Conservation (phyloP, 441 rosid species). For the Rhodomyrtus psidioides region DNA sequence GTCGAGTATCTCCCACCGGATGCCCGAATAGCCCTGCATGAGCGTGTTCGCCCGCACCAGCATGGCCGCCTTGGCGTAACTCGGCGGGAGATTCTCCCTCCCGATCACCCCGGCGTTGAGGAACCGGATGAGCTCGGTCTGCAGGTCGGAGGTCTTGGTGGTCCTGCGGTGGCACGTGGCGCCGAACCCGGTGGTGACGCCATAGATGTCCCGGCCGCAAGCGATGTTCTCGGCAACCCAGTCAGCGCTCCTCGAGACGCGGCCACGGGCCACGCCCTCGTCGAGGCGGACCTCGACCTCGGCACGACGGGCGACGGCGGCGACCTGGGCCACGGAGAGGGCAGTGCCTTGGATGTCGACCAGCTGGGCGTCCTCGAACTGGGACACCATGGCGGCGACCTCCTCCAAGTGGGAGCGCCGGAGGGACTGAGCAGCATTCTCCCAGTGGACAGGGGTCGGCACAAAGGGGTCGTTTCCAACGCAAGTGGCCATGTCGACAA, state of each 20-base stretch:
- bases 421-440: conserved; percentile 25
- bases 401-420: conserved; percentile 21
- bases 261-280: conserved; percentile 17
- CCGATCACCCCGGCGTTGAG: conserved; percentile 33
- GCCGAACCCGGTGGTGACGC: conserved; percentile 39
- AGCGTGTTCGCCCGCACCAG: conserved; percentile 21
- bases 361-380: conserved; percentile 11
- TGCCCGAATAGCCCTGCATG: conserved; percentile 33
- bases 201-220: conserved; percentile 31
- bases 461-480: background rate
- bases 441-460: conserved; percentile 10
- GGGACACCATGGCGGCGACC: conserved; percentile 16
- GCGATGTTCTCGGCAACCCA: conserved; percentile 30
- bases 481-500: background rate
- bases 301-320: conserved; percentile 20
- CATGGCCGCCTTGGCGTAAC: conserved; percentile 24
- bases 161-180: conserved; percentile 37
- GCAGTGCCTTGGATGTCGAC: conserved; percentile 28
- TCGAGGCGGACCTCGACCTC: conserved; percentile 17
- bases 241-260: conserved; percentile 21
- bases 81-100: conserved; percentile 14
- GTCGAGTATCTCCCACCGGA: conserved; percentile 28
- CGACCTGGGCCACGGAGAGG: conserved; percentile 32
- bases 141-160: conserved; percentile 22
- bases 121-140: conserved; percentile 35